Evolutionary conservation across 805 yeast species (phyloP).

Genomic region (Candida dajiaensis): DNA sequence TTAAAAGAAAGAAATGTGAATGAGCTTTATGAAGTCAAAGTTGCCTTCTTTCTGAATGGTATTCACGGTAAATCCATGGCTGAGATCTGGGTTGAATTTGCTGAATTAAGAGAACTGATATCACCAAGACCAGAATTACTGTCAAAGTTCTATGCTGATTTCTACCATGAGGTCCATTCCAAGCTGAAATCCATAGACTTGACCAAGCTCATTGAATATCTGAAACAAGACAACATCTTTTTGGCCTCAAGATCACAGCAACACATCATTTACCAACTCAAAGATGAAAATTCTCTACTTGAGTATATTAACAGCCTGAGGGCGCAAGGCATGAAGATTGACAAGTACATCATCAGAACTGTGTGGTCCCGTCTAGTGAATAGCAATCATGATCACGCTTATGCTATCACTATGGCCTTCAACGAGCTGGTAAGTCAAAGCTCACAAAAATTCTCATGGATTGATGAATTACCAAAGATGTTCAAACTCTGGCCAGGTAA

Average conservation of each 20-base stretch:
- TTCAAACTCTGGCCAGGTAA: neutral
- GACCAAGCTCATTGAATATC: slow-evolving; percentile 3
- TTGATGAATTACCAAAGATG: slow-evolving; percentile 2
- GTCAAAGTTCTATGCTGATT: neutral
- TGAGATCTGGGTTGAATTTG: neutral
- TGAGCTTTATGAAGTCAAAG: slow-evolving; percentile 6
- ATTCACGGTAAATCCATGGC: neutral
- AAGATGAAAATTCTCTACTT: neutral
- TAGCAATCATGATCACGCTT: slow-evolving; percentile 1
- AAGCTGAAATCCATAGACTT: slow-evolving; percentile 10
- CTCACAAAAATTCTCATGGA: slow-evolving; percentile 3
- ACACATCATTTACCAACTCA: slow-evolving; percentile 3
- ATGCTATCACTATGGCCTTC: neutral
- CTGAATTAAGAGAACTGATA: neutral
- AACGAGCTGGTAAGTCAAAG: neutral
- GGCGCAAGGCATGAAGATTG: neutral
- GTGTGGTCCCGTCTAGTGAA: slow-evolving; percentile 5
- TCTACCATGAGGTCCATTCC: slow-evolving; percentile 5
- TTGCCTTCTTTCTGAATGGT: slow-evolving; percentile 5
- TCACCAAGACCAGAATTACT: neutral
- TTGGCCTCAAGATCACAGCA: slow-evolving; percentile 1
- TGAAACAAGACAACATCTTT: slow-evolving; percentile 8
- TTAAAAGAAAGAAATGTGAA: slow-evolving; percentile 6
- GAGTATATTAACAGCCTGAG: neutral
- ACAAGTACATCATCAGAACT: slow-evolving; percentile 4